phyloP scores from a whole-genome alignment of 768 basidiomycete genomes.

The Tricholoma sp. region DNA sequence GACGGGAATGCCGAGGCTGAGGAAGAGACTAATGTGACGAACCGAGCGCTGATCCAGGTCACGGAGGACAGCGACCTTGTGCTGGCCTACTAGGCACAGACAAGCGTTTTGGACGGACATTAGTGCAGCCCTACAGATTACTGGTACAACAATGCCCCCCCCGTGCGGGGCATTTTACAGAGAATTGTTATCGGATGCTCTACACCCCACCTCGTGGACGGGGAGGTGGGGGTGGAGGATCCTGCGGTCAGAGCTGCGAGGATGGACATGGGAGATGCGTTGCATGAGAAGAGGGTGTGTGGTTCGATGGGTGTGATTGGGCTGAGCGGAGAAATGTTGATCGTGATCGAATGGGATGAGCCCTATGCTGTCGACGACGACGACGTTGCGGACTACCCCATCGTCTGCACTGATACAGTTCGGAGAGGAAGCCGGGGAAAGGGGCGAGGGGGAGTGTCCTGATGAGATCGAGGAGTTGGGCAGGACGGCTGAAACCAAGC shows the following conservation, averaged over 20 bases:
- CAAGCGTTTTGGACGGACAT: conserved; percentile 66
- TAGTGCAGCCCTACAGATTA: conserved; percentile 74
- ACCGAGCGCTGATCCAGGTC: conserved; percentile 35
- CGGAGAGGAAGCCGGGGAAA: conserved; percentile 21
- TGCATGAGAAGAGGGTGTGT: conserved; percentile 57
- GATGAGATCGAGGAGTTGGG: conserved; percentile 20
- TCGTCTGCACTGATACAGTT: conserved; percentile 54
- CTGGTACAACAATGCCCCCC: conserved; percentile 50
- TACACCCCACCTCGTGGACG: conserved; percentile 25
- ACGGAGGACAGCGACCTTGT: conserved; percentile 50
- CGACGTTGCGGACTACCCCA: conserved; percentile 74
- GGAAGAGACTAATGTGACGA: conserved; percentile 37
- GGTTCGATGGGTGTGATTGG: conserved; percentile 77
- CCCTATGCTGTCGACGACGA: conserved; percentile 68
- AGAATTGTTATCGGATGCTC: conserved; percentile 60
- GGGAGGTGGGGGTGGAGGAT: conserved; percentile 36
- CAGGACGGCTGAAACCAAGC: conserved; percentile 16
- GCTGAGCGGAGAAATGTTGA: conserved; percentile 40
- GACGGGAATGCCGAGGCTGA: conserved; percentile 23
- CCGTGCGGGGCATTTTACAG: conserved; percentile 65
- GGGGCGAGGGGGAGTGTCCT: conserved; percentile 26
- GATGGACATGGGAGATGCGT: conserved; percentile 60
- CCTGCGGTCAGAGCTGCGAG: conserved; percentile 50
- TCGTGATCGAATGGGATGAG: conserved; percentile 48
- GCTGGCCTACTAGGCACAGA: conserved; percentile 66